Percentiles rank a stretch among this genome's conserved stretches.
These are phyloP conservation scores for Mycena vitilis DNA, from an alignment of 768 basidiomycete species.

Conservation along the genomic window DNA sequence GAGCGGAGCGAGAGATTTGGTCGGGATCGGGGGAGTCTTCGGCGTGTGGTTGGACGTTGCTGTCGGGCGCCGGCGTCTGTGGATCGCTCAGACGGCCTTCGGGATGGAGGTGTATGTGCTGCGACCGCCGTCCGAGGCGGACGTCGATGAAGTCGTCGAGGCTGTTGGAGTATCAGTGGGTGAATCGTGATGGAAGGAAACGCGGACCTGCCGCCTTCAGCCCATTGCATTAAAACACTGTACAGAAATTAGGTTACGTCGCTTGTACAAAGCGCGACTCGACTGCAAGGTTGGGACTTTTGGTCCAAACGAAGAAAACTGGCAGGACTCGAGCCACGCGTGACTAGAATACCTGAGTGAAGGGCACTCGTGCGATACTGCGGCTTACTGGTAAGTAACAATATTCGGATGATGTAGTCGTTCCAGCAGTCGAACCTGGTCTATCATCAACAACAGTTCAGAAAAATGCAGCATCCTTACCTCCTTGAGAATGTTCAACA, in stretches of 20 bases:
- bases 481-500: constrained; percentile 85
- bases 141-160: constrained; percentile 88
- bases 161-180: constrained; percentile 46
- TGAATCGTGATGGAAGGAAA: not conserved
- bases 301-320: constrained; percentile 91
- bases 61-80: constrained; percentile 27
- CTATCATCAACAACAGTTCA: not conserved
- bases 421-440: constrained; percentile 87
- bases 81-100: constrained; percentile 30
- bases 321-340: constrained; percentile 88
- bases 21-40: constrained; percentile 43
- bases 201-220: constrained; percentile 79
- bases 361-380: not conserved
- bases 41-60: constrained; percentile 35
- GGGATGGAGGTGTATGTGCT: constrained; percentile 60
- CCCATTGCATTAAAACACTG: constrained; percentile 94
- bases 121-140: constrained; percentile 73
- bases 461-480: constrained; percentile 44
- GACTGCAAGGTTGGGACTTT: constrained; percentile 90
- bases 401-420: constrained; percentile 92
- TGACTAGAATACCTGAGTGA: constrained; percentile 56
- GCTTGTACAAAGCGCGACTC: constrained; percentile 41
- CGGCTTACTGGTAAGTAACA: constrained; percentile 83
- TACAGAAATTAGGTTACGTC: not conserved
- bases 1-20: constrained; percentile 69